phyloP scores from a whole-genome alignment of 2,329 filamentous ascomycete genomes.

The Neurospora sp. region DNA sequence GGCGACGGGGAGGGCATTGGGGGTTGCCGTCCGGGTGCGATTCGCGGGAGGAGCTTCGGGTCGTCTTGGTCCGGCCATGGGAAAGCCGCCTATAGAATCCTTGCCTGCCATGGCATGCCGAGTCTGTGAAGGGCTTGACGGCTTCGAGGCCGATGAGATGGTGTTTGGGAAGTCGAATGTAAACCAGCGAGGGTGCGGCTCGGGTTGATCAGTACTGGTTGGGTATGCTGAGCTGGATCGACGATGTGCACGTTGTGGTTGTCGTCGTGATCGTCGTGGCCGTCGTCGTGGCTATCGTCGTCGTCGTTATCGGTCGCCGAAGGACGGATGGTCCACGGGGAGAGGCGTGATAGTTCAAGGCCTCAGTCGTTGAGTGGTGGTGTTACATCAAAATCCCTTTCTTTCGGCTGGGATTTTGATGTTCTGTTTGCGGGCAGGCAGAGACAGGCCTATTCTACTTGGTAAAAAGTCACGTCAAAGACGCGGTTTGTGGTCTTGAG shows the following conservation, averaged over 20 bases:
- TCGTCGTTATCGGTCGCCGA: neutral
- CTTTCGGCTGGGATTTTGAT: neutral
- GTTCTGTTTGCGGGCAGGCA: neutral
- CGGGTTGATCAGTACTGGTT: neutral
- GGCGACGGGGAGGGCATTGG: constrained; percentile 32
- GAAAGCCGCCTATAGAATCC: constrained; percentile 17
- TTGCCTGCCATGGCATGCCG: constrained; percentile 18
- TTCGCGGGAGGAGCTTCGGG: constrained; percentile 8
- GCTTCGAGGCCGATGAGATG: neutral
- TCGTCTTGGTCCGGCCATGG: constrained; percentile 14
- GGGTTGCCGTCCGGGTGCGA: constrained; percentile 1
- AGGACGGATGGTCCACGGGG: neutral
- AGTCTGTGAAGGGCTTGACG: constrained; percentile 3
- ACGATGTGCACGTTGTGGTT: neutral
- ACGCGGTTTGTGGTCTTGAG: neutral
- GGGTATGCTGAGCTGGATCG: neutral
- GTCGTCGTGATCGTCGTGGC: neutral
- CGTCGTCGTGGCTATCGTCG: neutral
- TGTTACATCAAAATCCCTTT: neutral
- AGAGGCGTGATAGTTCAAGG: neutral
- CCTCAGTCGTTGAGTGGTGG: constrained; percentile 1
- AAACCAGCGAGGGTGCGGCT: neutral
- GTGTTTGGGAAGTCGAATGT: neutral
- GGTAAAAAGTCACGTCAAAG: constrained; percentile 24
- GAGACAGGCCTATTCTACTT: neutral